A percentile compares a stretch with the other conserved stretches of the same genome.
Conservation (phyloP, 768 basidiomycete genomes). For the Fomitopsis serialis region DNA sequence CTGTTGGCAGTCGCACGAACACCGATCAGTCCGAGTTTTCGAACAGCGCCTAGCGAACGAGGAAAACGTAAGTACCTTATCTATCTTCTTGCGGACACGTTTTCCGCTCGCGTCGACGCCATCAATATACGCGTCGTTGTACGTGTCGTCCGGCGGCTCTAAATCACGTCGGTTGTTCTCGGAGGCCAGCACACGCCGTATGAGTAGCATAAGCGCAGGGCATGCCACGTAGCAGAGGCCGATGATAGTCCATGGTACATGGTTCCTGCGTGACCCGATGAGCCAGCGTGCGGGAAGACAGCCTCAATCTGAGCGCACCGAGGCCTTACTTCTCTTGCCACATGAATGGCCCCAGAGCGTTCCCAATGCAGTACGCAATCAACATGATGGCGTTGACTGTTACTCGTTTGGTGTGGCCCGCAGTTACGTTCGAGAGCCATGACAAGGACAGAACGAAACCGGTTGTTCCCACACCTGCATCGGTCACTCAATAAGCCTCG, state of each 20-base stretch:
- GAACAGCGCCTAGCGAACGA: neutral
- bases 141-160: conserved; percentile 46
- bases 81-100: conserved; percentile 49
- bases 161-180: conserved; percentile 65
- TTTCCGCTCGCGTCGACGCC: conserved; percentile 45
- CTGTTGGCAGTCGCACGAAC: neutral
- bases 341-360: conserved; percentile 72
- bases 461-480: conserved; percentile 45
- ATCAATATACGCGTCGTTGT: conserved; percentile 60
- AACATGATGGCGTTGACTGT: conserved; percentile 72
- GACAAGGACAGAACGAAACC: conserved; percentile 57
- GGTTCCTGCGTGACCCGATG: conserved; percentile 40
- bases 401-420: conserved; percentile 69
- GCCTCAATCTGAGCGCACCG: conserved; percentile 39
- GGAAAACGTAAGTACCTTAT: conserved; percentile 43
- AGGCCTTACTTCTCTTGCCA: conserved; percentile 63
- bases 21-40: neutral
- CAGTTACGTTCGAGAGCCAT: conserved; percentile 62
- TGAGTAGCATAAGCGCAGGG: conserved; percentile 40
- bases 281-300: neutral
- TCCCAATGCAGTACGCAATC: conserved; percentile 62
- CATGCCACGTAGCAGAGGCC: conserved; percentile 55
- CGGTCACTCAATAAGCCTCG: neutral
- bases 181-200: conserved; percentile 46
- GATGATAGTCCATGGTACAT: conserved; percentile 74